These are phyloP conservation scores for Tolypocladium tropicale DNA, from an alignment of 2,329 filamentous ascomycete genomes.

Conservation along the genomic window DNA sequence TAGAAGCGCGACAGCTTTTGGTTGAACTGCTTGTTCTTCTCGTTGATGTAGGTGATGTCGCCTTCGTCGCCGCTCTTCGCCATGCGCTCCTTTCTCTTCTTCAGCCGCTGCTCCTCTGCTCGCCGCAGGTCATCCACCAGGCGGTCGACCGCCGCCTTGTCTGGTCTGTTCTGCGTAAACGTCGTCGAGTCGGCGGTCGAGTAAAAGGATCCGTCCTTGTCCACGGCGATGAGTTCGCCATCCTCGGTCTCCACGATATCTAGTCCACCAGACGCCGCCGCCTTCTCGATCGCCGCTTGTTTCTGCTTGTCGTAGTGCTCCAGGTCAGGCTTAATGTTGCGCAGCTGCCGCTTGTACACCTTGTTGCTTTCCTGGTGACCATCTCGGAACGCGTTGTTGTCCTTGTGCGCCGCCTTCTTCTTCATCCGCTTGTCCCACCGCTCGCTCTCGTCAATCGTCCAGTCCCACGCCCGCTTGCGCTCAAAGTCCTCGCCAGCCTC, in stretches of 20 bases:
- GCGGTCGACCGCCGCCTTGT: conserved; percentile 77
- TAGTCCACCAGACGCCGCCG: conserved; percentile 72
- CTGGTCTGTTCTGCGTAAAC: conserved; percentile 77
- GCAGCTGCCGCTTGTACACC: conserved; percentile 85
- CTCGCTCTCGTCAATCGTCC: conserved; percentile 91
- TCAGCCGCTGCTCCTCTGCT: conserved; percentile 76
- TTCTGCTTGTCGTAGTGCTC: conserved; percentile 84
- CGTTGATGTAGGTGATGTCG: conserved; percentile 98
- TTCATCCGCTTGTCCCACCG: conserved; percentile 84
- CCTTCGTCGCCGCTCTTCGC: conserved; percentile 71
- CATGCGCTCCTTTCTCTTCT: conserved; percentile 75
- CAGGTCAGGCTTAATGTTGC: conserved; percentile 64
- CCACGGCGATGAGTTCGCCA: conserved; percentile 87
- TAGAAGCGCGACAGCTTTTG: conserved; percentile 93
- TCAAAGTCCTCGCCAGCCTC: conserved; percentile 86
- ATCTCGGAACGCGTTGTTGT: conserved; percentile 84
- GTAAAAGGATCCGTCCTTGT: conserved; percentile 85
- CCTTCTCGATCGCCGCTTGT: conserved; percentile 71
- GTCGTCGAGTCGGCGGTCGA: conserved; percentile 74
- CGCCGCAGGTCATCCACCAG: conserved; percentile 78
- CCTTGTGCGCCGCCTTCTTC: conserved; percentile 71
- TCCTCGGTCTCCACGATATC: conserved; percentile 95
- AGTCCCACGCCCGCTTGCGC: conserved; percentile 96
- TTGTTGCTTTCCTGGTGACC: conserved; percentile 82
- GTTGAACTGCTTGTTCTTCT: conserved; percentile 99